Percentiles rank a stretch among this genome's conserved stretches.
phyloP scores from a whole-genome alignment of 305 asterid genomes.

The Solanum hybrid region DNA sequence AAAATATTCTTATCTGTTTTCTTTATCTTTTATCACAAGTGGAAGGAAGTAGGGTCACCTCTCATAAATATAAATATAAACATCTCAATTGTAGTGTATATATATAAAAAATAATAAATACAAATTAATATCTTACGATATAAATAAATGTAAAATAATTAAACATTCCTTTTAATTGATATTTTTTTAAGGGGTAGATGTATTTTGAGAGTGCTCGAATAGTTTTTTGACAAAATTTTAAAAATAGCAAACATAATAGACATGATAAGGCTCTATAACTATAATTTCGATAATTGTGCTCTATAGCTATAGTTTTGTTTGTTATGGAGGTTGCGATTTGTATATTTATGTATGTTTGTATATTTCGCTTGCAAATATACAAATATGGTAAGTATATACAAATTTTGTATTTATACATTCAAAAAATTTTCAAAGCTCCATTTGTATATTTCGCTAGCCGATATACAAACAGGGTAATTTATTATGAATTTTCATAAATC shows the following conservation, averaged over 20 bases:
- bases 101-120: no score
- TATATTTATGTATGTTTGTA: no score
- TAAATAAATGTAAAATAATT: no score
- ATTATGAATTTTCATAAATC: no score
- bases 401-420: no score
- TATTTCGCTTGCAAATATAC: neutral
- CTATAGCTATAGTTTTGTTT: no score
- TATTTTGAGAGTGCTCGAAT: neutral
- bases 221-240: no score
- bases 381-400: no score
- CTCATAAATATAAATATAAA: neutral
- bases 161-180: neutral
- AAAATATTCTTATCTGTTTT: neutral
- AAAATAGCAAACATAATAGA: no score
- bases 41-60: neutral
- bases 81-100: neutral
- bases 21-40: neutral
- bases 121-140: neutral
- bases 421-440: neutral
- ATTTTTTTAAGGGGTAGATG: neutral
- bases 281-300: no score
- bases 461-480: neutral
- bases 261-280: no score
- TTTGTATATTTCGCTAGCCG: neutral
- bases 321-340: neutral